phyloP scores from a whole-genome alignment of 345 rosid genomes.

The Microcos paniculata region DNA sequence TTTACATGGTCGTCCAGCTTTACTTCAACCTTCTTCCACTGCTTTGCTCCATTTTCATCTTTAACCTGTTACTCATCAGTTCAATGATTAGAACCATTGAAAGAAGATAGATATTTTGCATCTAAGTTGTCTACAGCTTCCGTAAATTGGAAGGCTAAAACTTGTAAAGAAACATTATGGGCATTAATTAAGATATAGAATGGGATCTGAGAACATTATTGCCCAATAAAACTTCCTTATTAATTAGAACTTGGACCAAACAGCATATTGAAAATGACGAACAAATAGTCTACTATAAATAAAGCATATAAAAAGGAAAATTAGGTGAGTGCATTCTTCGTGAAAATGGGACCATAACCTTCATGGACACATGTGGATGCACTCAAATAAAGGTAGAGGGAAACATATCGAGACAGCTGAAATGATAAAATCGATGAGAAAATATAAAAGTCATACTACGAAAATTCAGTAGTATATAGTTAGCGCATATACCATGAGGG shows the following conservation, averaged over 20 bases:
- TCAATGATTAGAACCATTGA: not conserved
- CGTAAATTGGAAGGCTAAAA: not conserved
- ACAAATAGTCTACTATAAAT: no score
- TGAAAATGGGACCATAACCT: not conserved
- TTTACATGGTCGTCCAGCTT: conserved; percentile 16
- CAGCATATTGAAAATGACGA: no score
- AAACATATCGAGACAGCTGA: not conserved
- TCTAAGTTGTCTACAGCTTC: not conserved
- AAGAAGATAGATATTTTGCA: not conserved
- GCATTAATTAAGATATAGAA: not conserved
- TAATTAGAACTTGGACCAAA: no score
- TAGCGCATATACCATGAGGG: conserved; percentile 28
- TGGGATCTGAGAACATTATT: not conserved
- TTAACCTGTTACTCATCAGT: conserved; percentile 1
- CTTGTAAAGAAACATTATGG: not conserved
- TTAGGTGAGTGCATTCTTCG: not conserved
- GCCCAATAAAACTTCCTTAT: not conserved
- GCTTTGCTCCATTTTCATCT: conserved; percentile 8
- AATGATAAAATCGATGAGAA: no score
- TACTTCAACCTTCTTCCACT: conserved; percentile 19
- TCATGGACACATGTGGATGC: not conserved
- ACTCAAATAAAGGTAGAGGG: not conserved
- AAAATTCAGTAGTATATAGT: not conserved
- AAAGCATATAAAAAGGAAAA: no score
- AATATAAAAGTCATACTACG: not conserved